phyloP scores from a whole-genome alignment of 2,329 filamentous ascomycete species.

The Apiospora koreana region DNA sequence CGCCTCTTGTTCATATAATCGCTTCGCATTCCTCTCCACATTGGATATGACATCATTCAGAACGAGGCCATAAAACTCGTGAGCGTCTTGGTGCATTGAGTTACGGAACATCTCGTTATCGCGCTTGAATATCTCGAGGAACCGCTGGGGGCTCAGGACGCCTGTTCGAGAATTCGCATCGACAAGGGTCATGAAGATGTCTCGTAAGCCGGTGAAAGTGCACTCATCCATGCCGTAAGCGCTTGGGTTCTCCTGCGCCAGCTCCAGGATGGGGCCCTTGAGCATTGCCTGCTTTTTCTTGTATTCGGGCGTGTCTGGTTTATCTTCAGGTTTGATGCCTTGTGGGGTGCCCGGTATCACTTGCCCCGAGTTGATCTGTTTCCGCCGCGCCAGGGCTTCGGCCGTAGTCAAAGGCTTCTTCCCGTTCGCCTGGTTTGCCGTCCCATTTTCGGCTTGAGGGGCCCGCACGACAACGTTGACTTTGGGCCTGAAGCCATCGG shows the following conservation, averaged over 20 bases:
- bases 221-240: conserved; percentile 93
- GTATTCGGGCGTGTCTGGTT: conserved; percentile 91
- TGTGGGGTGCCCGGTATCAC: conserved; percentile 52
- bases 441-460: conserved; percentile 49
- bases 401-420: conserved; percentile 56
- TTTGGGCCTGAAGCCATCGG: conserved; percentile 59
- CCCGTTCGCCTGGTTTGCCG: conserved; percentile 45
- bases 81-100: conserved; percentile 97
- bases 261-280: conserved; percentile 81
- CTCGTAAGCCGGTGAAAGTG: conserved; percentile 90
- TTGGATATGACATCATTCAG: conserved; percentile 96
- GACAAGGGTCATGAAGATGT: conserved; percentile 91
- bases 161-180: conserved; percentile 80
- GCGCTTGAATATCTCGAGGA: conserved; percentile 88
- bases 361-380: conserved; percentile 55
- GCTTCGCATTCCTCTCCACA: conserved; percentile 82
- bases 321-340: conserved; percentile 77
- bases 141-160: conserved; percentile 87
- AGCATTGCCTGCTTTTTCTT: conserved; percentile 96
- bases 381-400: conserved; percentile 58
- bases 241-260: conserved; percentile 76
- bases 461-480: conserved; percentile 64
- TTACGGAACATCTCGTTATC: conserved; percentile 98
- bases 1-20: conserved; percentile 53
- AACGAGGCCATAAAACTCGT: conserved; percentile 92